Percentiles rank a stretch among this genome's conserved stretches.
Conservation (phyloP, 345 rosid genomes). For the Citrus mangshanensis region DNA sequence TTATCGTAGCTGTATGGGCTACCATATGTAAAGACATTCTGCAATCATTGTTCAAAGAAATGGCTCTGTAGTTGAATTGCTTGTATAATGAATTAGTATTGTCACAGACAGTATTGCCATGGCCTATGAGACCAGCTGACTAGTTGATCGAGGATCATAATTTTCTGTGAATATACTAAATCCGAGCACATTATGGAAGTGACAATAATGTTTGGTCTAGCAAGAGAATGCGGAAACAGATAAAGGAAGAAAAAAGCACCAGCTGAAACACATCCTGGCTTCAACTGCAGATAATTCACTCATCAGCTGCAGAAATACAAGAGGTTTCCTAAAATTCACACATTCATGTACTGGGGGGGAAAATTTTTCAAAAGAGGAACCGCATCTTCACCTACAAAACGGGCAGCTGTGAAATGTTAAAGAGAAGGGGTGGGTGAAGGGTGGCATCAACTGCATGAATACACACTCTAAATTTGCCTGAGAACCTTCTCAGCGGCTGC, state of each 20-base stretch:
- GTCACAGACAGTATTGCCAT: background rate
- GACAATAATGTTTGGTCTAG: background rate
- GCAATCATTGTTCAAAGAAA: constrained; percentile 23
- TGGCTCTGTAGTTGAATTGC: constrained; percentile 5
- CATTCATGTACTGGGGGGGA: background rate
- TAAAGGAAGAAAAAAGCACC: background rate
- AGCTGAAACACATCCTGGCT: background rate
- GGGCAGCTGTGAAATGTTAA: background rate
- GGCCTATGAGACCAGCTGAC: background rate
- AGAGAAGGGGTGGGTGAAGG: background rate
- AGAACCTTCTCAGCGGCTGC: constrained; percentile 81
- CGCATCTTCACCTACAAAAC: constrained; percentile 14
- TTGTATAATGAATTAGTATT: background rate
- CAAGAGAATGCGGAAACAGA: background rate
- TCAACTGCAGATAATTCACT: constrained; percentile 11
- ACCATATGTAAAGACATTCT: constrained; percentile 26
- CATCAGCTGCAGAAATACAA: background rate
- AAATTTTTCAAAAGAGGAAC: background rate
- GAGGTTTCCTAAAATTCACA: background rate
- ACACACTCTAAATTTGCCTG: constrained; percentile 42
- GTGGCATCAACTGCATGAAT: background rate
- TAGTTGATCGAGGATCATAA: background rate
- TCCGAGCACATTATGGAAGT: background rate
- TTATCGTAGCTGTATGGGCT: constrained; percentile 32
- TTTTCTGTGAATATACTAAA: background rate